Base-by-base conservation (phyloP, 2,329 filamentous ascomycete genomes). In the Bipolaris gigantea region DNA sequence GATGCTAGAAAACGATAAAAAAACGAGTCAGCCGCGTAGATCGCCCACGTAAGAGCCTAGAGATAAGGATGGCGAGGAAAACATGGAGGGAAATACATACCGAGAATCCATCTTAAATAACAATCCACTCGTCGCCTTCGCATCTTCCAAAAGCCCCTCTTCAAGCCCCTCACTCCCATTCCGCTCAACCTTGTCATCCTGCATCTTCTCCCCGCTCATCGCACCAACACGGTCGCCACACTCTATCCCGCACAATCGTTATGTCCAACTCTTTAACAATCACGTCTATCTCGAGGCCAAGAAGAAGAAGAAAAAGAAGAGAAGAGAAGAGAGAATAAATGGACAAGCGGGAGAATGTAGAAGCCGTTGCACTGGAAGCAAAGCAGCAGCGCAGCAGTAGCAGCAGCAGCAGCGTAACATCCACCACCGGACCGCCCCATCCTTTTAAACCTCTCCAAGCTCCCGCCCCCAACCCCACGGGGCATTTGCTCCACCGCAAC, bases 31-130 rank as follows among this genome's bases (percentile, higher is more conserved):
- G 13, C 18, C 11, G 19, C 57, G 13, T 10, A 25, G 16, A 8
- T 6, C 8, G 10, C 11, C 18, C 3, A 38, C 3, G 33, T 6
- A 10, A 15, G 9, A 3, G 18, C 11, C 19, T 16, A 2, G 13
- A 13, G 27, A 30, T 30, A 30, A 30, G 10, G 27, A 30, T 30
- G 13, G 11, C 27, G 10, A 30, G 27, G 4, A 30, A 30, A 30
- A 30, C 11, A 11, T 1, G 9, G 10, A 13, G 27, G 10, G 10
- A 30, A 4, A 30, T 30, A 48, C 60, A 47, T 56, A 71, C 81
- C 80, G 77, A 19, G 78, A 74, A 69, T 85, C 82, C 56, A 83
- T 75, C 69, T 84, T 85, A 64, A 77, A 77, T 16, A 85, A 67
- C 23, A 85, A 67, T 42, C 67, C 75, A 34, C 63, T 55, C 15